phyloP scores from a whole-genome alignment of 2,329 filamentous ascomycete genomes.

The Dryadomyces sulphureus region DNA sequence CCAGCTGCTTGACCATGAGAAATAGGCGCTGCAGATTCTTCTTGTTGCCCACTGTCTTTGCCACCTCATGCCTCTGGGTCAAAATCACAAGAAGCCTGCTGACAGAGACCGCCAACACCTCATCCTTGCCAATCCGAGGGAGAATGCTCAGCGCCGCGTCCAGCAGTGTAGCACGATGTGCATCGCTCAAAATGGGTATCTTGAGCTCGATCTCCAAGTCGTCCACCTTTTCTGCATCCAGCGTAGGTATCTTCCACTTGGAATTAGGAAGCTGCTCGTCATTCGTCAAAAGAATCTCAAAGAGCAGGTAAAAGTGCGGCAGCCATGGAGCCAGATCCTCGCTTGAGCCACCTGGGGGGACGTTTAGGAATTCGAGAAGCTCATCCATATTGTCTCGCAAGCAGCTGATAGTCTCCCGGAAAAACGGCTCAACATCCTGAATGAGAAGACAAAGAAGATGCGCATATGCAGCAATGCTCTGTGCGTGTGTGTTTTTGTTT shows the following conservation, averaged over 20 bases:
- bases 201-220: constrained; percentile 43
- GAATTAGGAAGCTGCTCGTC: constrained; percentile 69
- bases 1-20: constrained; percentile 87
- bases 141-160: constrained; percentile 69
- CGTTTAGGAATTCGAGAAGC: constrained; percentile 65
- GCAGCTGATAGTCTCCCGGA: constrained; percentile 57
- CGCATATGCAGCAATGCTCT: constrained; percentile 69
- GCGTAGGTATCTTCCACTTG: constrained; percentile 48
- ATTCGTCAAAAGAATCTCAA: constrained; percentile 81
- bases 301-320: constrained; percentile 73
- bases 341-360: constrained; percentile 47
- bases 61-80: constrained; percentile 63
- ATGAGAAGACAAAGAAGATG: constrained; percentile 81
- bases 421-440: constrained; percentile 65
- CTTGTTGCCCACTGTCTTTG: constrained; percentile 67
- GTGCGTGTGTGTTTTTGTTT: constrained; percentile 46
- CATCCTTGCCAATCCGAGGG: constrained; percentile 76
- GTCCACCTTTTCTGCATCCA: constrained; percentile 31
- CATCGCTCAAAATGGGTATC: constrained; percentile 45
- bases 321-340: constrained; percentile 88
- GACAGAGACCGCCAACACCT: constrained; percentile 68
- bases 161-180: constrained; percentile 58
- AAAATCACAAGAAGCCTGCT: constrained; percentile 75
- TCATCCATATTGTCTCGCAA: constrained; percentile 63
- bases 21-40: constrained; percentile 82